These are phyloP conservation scores for Backusella tarrabulga DNA, from an alignment of 192 early-diverging fungal species.

Conservation along the genomic window DNA sequence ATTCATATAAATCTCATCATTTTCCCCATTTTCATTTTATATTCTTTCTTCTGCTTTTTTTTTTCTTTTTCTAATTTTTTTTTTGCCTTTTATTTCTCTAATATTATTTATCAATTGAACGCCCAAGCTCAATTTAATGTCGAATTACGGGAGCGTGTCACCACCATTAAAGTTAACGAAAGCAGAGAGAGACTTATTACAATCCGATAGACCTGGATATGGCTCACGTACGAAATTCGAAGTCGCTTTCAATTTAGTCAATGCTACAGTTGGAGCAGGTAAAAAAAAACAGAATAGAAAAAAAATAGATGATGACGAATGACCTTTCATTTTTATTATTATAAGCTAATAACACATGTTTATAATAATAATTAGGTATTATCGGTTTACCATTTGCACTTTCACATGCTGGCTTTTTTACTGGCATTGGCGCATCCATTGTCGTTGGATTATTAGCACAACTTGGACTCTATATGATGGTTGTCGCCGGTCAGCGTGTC, in stretches of 20 bases:
- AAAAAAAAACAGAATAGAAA: slow-evolving; percentile 4
- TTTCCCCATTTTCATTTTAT: background rate
- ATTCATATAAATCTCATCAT: background rate
- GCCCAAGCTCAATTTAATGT: background rate
- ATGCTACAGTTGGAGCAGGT: slow-evolving; percentile 67
- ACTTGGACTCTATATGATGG: slow-evolving; percentile 54
- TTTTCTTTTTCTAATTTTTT: background rate
- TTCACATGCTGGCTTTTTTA: slow-evolving; percentile 58
- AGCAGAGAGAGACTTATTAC: slow-evolving; percentile 29
- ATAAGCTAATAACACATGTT: background rate
- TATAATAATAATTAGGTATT: slow-evolving; percentile 23
- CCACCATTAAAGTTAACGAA: slow-evolving; percentile 5
- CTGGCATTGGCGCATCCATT: slow-evolving; percentile 49
- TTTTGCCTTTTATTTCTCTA: background rate
- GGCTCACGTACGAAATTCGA: slow-evolving; percentile 39
- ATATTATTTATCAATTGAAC: background rate
- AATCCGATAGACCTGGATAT: slow-evolving; percentile 41
- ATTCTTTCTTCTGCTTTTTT: too few species aligned
- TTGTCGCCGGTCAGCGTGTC: slow-evolving; percentile 55
- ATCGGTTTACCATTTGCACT: slow-evolving; percentile 68
- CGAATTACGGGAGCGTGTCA: background rate
- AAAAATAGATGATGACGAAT: background rate
- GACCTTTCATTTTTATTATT: background rate
- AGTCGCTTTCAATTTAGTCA: slow-evolving; percentile 64
- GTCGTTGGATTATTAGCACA: slow-evolving; percentile 50